Evolutionary conservation across 371 early-diverging fungal species (phyloP).

Genomic region (Apophysomyces elegans): DNA sequence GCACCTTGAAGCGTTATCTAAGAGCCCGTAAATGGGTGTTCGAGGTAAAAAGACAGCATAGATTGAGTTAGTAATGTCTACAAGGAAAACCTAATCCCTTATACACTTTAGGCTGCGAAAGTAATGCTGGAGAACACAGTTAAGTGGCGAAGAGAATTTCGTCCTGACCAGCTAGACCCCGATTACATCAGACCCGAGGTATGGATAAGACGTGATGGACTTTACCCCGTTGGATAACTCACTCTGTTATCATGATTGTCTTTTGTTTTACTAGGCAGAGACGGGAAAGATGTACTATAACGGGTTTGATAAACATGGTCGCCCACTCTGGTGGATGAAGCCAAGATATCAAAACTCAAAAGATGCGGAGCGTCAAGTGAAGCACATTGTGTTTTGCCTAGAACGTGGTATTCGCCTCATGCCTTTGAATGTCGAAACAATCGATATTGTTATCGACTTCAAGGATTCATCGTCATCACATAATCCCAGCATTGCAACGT

Average conservation of each 20-base stretch:
- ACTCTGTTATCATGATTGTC: not conserved
- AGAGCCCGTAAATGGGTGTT: constrained; percentile 72
- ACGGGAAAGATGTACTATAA: constrained; percentile 80
- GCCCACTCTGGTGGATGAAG: constrained; percentile 67
- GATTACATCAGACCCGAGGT: constrained; percentile 55
- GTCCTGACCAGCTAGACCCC: constrained; percentile 68
- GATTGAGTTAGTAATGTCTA: not conserved
- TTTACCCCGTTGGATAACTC: not conserved
- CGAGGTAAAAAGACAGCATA: constrained; percentile 20
- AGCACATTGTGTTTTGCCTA: constrained; percentile 73
- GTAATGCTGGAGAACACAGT: constrained; percentile 67
- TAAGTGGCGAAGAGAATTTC: constrained; percentile 73
- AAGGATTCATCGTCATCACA: constrained; percentile 62
- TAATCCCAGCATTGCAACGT: constrained; percentile 65
- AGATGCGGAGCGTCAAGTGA: constrained; percentile 69
- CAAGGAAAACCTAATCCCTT: not conserved
- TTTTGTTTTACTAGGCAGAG: constrained; percentile 40
- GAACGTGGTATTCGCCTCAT: constrained; percentile 74
- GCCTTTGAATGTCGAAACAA: constrained; percentile 66
- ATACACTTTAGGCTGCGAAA: constrained; percentile 41
- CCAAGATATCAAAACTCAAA: constrained; percentile 75
- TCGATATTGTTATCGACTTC: constrained; percentile 77
- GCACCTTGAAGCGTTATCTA: constrained; percentile 70
- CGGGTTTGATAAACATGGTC: constrained; percentile 67
- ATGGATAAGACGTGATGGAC: constrained; percentile 1